Evolutionary conservation across 2,329 filamentous ascomycete genomes (phyloP).

Genomic region (Calonectria hongkongensis): DNA sequence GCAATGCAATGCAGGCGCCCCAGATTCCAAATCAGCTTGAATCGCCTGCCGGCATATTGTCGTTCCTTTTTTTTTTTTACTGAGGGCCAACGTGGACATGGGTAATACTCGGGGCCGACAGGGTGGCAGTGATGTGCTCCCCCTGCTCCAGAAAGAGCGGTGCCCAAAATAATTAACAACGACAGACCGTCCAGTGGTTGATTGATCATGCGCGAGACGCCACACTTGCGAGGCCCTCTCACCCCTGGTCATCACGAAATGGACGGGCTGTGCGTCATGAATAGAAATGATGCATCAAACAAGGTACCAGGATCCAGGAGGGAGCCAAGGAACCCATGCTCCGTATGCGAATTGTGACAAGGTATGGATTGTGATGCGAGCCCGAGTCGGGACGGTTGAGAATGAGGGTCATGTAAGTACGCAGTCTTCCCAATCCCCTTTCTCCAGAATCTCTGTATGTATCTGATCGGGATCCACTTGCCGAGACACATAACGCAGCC

Average conservation of each 20-base stretch:
- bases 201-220: constrained; percentile 31
- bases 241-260: constrained; percentile 14
- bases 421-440: neutral
- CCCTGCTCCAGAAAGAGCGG: constrained; percentile 24
- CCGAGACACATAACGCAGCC: constrained; percentile 27
- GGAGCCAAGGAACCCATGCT: constrained; percentile 14
- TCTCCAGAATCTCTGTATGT: constrained; percentile 25
- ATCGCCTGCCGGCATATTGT: constrained; percentile 23
- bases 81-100: neutral
- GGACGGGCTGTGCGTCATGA: constrained; percentile 30
- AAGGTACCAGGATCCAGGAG: constrained; percentile 22
- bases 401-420: constrained; percentile 9
- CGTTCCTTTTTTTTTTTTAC: constrained; percentile 9
- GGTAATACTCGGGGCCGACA: constrained; percentile 19
- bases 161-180: constrained; percentile 14
- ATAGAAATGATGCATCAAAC: constrained; percentile 24
- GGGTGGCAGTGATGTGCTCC: constrained; percentile 9
- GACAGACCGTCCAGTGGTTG: constrained; percentile 30
- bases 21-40: constrained; percentile 26
- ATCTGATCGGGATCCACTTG: constrained; percentile 19
- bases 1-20: constrained; percentile 25
- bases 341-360: constrained; percentile 16
- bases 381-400: constrained; percentile 20
- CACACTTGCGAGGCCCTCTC: constrained; percentile 20
- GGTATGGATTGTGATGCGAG: constrained; percentile 12